Percentiles rank a stretch among this genome's conserved stretches.
phyloP scores from a whole-genome alignment of 2,329 filamentous ascomycete genomes.

The Biscogniauxia sp. region DNA sequence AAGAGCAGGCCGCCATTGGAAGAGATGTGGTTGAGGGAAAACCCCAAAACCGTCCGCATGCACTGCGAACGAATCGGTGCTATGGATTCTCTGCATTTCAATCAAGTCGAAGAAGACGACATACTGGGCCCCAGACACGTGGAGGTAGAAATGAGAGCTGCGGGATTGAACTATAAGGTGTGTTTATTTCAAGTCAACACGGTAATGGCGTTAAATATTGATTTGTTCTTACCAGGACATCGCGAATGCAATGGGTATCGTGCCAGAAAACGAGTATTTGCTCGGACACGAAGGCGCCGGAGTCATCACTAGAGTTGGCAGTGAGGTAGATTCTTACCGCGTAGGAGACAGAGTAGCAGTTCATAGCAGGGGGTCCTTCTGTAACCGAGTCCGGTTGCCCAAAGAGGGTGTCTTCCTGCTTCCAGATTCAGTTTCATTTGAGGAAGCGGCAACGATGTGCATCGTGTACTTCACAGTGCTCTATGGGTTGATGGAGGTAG shows the following conservation, averaged over 20 bases:
- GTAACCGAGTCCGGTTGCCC: background rate
- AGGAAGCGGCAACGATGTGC: slow-evolving; percentile 9
- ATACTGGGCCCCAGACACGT: background rate
- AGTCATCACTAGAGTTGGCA: background rate
- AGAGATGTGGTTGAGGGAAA: no score
- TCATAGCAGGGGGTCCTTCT: background rate
- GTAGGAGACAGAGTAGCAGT: no score
- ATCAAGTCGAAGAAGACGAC: background rate
- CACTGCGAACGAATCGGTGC: slow-evolving; percentile 2
- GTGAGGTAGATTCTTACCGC: background rate
- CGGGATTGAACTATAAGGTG: slow-evolving; percentile 12
- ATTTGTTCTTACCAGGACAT: no score
- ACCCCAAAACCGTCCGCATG: no score
- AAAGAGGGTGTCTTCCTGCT: background rate
- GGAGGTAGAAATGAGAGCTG: slow-evolving; percentile 7
- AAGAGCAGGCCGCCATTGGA: no score
- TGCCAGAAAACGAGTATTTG: background rate
- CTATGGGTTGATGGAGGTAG: slow-evolving; percentile 1
- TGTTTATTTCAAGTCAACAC: no score
- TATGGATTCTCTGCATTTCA: slow-evolving; percentile 2
- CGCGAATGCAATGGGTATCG: background rate
- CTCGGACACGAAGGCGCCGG: slow-evolving; percentile 7
- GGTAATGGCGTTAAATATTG: no score
- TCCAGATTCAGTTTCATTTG: slow-evolving; percentile 6
- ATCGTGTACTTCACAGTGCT: slow-evolving; percentile 3